Conservation (phyloP, 805 yeast genomes). For the Metschnikowia cubensis region DNA sequence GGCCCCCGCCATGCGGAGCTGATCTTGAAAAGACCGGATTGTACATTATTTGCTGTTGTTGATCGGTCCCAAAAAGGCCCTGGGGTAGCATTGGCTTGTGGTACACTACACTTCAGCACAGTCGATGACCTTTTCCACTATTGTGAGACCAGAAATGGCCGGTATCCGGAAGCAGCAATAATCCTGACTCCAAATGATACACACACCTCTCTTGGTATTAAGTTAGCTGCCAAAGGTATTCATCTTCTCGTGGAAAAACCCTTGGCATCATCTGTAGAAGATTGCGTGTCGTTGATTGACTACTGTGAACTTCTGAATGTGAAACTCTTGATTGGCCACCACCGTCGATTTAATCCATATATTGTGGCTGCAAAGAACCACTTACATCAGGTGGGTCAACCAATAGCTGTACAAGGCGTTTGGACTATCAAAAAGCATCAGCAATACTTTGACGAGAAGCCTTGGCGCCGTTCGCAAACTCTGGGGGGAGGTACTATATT, state of each 20-base stretch:
- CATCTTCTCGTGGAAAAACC: conserved; percentile 41
- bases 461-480: conserved; percentile 35
- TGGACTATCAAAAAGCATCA: conserved; percentile 38
- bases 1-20: conserved; percentile 28
- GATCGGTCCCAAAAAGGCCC: conserved; percentile 24
- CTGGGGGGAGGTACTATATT: conserved; percentile 40
- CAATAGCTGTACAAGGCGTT: conserved; percentile 38
- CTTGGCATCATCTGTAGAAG: conserved; percentile 31
- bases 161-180: conserved; percentile 38
- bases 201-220: conserved; percentile 31
- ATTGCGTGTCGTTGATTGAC: conserved; percentile 31
- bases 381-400: conserved; percentile 27
- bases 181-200: conserved; percentile 42
- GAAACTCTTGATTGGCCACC: conserved; percentile 39
- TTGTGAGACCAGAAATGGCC: conserved; percentile 16
- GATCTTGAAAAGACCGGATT: conserved; percentile 18
- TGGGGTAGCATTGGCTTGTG: conserved; percentile 17
- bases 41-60: conserved; percentile 23
- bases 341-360: conserved; percentile 41
- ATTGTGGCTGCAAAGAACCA: conserved; percentile 36
- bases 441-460: conserved; percentile 31
- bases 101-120: conserved; percentile 18
- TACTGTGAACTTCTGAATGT: conserved; percentile 25
- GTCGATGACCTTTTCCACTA: conserved; percentile 18
- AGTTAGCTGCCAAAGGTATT: conserved; percentile 33